Evolutionary conservation across 108 stramenopile species (phyloP), one percentile per base, ranked within the genome.

Genomic region (Pseudonitzschia pungens): DNA sequence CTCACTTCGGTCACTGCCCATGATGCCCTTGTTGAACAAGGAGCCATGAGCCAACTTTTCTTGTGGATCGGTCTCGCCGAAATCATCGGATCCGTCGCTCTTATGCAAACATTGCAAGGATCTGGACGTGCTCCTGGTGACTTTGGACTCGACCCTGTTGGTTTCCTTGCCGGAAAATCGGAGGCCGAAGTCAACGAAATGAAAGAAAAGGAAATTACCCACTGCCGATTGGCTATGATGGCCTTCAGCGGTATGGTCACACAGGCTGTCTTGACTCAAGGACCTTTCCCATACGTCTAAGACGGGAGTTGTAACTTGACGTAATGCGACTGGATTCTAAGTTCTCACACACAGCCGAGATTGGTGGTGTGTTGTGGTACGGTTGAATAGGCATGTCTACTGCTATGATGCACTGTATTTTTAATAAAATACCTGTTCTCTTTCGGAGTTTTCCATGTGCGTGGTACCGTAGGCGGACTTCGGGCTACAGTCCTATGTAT

Each of bases 71-170:
- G 73, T 71, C 62, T 96, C 21, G 80, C 79, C 21, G 95, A 96
- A 77, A 79, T 83, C 76, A 71, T 86, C 50, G 68, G 74, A 33
- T 82, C 81, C 70, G 77, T 94, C 56, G 90, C 86, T 72, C 77
- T 93, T 40, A 75, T 82, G 22, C 88, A 96, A 85, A 96, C 94
- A 90, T 84, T 96, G 51, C 70, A 93, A 72, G 96, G 96, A 54
- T 94, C 91, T 68, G 97, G 95, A 75, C 89, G 95, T 43, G 84
- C 76, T 27, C 94, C 98, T n/a, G 96, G 98, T 68, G 92, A 98
- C 81, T 92, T 96, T 67, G 94, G 92, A 43, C 87, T 94, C 70
- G 98, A 87, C 71, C 93, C 84, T 54, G 66, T 78, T 66, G 78
- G 83, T 69, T 92, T 89, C 81, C 76, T 91, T 29, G 77, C 82